Conservation (phyloP, 345 rosid genomes). For the Erysimum cheiranthoides region DNA sequence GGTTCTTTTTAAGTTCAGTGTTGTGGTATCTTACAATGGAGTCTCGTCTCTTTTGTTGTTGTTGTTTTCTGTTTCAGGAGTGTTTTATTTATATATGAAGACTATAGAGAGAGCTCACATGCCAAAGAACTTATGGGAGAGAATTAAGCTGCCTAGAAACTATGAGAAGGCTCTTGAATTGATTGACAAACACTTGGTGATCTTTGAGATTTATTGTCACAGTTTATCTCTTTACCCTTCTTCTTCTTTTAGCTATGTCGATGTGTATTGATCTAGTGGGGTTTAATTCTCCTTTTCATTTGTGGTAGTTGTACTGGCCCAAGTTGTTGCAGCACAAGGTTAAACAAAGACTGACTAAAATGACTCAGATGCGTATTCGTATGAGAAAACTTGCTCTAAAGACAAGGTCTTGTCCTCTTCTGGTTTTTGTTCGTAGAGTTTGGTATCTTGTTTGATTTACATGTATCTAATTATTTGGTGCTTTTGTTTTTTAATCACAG, state of each 20-base stretch:
- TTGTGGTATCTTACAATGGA: constrained; percentile 24
- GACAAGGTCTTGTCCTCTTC: constrained; percentile 61
- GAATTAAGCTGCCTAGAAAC: constrained; percentile 80
- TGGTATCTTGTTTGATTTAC: neutral
- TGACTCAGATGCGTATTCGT: constrained; percentile 99
- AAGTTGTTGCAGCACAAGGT: constrained; percentile 86
- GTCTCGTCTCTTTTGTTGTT: neutral
- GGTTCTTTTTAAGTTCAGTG: neutral
- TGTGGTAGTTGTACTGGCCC: constrained; percentile 81
- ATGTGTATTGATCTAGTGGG: neutral
- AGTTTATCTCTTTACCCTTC: constrained; percentile 9
- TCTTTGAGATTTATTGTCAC: constrained; percentile 3
- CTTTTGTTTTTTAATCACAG: constrained; percentile 41
- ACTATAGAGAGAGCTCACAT: constrained; percentile 96
- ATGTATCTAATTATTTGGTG: neutral
- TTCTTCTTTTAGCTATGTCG: neutral
- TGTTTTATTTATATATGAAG: constrained; percentile 92
- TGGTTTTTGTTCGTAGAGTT: neutral
- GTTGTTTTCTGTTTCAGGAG: constrained; percentile 54
- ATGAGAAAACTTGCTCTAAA: constrained; percentile 92
- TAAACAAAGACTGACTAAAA: constrained; percentile 92
- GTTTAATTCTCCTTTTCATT: neutral
- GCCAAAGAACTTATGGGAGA: constrained; percentile 91
- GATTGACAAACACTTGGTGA: constrained; percentile 91
- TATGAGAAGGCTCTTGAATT: constrained; percentile 92